Evolutionary conservation across 2,329 filamentous ascomycete species (phyloP), one percentile per base, ranked within the genome.

Genomic region (Trichoderma sp.): DNA sequence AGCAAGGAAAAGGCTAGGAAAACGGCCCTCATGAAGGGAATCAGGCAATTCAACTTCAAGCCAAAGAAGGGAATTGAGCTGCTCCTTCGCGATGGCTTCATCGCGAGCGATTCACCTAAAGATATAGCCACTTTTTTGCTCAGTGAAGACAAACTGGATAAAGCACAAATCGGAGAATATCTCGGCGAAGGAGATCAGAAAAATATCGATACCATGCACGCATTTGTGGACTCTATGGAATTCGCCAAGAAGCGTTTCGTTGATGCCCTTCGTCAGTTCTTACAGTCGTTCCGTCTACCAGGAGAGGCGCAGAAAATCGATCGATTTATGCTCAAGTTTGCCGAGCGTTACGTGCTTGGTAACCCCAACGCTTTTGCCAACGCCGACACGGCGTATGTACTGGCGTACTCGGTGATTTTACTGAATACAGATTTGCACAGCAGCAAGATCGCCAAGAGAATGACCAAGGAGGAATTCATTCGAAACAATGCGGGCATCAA

Each of bases 401-500:
- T 99, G 46, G 91, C 94, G 0, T 99, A 99, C 80, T 98, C 95
- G 0, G 96, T 98, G 67, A 97, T 99, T 74, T 85, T 99, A 87
- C 83, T 99, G 63, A 99, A 99, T 79, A 97, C 94, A 1, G 96
- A 99, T 83, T 87, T 95, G 74, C 96, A 99, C 81, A 98, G 95
- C 79, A 86, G 83, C 72, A 97, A 97, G 78, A 87, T 99, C 74
- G 85, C 84, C 1, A 89, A 87, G 73, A 90, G 94, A 65, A 99
- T 99, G 96, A 96, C 91, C 30, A 94, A 94, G 72, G 92, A 97
- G 71, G 96, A 99, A 73, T 99, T 99, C 77, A 97, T 99, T 83
- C 97, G 97, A 83, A 99, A 99, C 81, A 99, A 99, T 79, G 86
- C 96, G 32, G 96, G 96, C 69, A 99, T 99, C 83, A 98, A 99